Evolutionary conservation across 164 flowering plant species (phyloP), one percentile per base, ranked within the genome.

Genomic region (Berberis thunbergii): DNA sequence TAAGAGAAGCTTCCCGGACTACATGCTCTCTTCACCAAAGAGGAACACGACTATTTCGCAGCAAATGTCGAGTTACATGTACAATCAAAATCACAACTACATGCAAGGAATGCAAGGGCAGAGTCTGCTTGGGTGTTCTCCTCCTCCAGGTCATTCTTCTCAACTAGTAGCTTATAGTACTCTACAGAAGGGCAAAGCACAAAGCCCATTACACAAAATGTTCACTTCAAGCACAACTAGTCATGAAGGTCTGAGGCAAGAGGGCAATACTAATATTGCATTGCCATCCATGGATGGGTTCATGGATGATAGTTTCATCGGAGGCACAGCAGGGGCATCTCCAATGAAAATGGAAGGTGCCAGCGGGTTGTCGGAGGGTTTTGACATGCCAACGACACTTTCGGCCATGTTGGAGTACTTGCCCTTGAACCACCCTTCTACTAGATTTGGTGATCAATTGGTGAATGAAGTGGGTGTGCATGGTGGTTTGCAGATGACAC

Each of bases 151-250:
- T 26, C 26, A 26, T 26, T 26, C 26, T 0, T 72, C 81, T 44
- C 80, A 54, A 3, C 43, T 79, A 6, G 86, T 80, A 26, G 64
- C 79, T 40, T 67, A 55, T 45, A 71, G 48, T 45, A 75, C 61
- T 49, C 50, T 26, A 6, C 63, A 45, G 2, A 80, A 76, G 65
- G 83, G 78, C 41, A 79, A 81, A 62, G 79, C 86, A 26, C 67
- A 69, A 50, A 83, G 86, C 57, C 85, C 86, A 6, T 79, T 83
- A 0, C 83, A 82, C 12, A 82, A 62, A 68, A 82, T 81, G 6
- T 75, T 66, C 61, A 77, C 74, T 66, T 78, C 84, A 26, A 74
- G 26, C 26, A 26, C 81, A 4, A 60, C 66, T 9, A 74, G 72
- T 49, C 82, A 79, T 2, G 86, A 75, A 64, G 70, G 68, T 64